These are phyloP conservation scores for Paracoccidioides lutzii DNA, from an alignment of 2,329 filamentous ascomycete species.

Conservation along the genomic window DNA sequence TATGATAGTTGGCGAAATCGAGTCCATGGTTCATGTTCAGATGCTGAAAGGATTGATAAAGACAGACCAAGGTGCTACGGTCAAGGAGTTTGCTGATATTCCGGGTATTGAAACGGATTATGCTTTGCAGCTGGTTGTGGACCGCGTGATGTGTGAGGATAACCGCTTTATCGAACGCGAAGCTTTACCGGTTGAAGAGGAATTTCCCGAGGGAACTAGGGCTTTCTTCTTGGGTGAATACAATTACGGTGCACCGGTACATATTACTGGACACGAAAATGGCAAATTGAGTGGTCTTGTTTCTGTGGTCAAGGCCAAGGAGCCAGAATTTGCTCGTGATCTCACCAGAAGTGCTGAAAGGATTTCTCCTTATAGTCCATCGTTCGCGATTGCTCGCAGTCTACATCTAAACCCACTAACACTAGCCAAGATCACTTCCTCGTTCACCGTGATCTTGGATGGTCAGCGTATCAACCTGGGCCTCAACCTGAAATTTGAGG, in stretches of 20 bases:
- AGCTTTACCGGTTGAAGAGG: slow-evolving; percentile 78
- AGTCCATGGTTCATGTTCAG: slow-evolving; percentile 81
- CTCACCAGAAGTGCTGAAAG: slow-evolving; percentile 60
- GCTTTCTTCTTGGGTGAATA: slow-evolving; percentile 93
- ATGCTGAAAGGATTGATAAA: slow-evolving; percentile 86
- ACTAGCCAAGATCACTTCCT: slow-evolving; percentile 89
- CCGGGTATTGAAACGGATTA: slow-evolving; percentile 78
- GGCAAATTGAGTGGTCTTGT: slow-evolving; percentile 70
- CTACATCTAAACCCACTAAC: slow-evolving; percentile 73
- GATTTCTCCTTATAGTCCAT: slow-evolving; percentile 65
- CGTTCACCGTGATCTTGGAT: slow-evolving; percentile 73
- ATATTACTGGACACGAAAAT: slow-evolving; percentile 59
- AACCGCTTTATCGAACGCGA: slow-evolving; percentile 82
- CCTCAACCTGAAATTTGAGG: slow-evolving; percentile 93
- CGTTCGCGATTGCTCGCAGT: slow-evolving; percentile 74
- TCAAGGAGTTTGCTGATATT: slow-evolving; percentile 86
- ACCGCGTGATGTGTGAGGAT: slow-evolving; percentile 80
- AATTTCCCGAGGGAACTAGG: slow-evolving; percentile 70
- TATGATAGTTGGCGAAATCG: slow-evolving; percentile 72
- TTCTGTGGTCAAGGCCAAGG: slow-evolving; percentile 56
- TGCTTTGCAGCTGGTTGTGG: slow-evolving; percentile 81
- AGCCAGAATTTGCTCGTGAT: slow-evolving; percentile 66
- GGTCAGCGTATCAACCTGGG: slow-evolving; percentile 80
- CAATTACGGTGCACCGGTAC: slow-evolving; percentile 80
- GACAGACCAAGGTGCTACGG: slow-evolving; percentile 75